Evolutionary conservation across 805 yeast genomes (phyloP), one percentile per base, ranked within the genome.

Genomic region (Candida sonorensis): DNA sequence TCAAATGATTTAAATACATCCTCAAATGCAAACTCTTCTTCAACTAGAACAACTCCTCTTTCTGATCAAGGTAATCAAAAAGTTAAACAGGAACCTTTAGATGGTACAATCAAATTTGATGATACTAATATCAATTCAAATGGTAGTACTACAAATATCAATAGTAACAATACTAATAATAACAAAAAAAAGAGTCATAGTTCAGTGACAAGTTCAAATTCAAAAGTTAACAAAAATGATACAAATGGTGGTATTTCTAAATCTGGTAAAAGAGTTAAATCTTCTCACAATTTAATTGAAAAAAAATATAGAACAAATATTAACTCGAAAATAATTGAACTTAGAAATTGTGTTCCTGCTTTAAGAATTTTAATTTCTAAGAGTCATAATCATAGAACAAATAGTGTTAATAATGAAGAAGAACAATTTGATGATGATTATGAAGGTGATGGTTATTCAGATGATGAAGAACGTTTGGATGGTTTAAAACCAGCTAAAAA

Each of bases 281-380:
- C 81, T 3, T 74, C 85, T 10, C 94, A 83, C 56, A 84, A 83
- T 50, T 71, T 82, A 67, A 81, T 83, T 45, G 94, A 84, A 50
- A 82, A 82, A 58, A 78, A 81, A 54, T 83, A 83, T 57, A 61
- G 94, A 50, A 79, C 86, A 10, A 83, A 83, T 48, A 81, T 83
- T 48, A 83, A 83, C 51, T 69, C 81, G 33, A 82, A 80, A 55
- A 82, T 83, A 30, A 51, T 74, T 27, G 81, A 78, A 24, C 67
- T 83, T 26, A 65, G 88, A 50, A 84, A 81, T 44, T 79, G 86
- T 19, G 94, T 84, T 18, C 95, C 95, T 2, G 62, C 92, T 3
- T 64, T 85, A 33, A 66, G 84, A 33, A 67, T 72, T 19, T 29
- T 60, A 15, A 53, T 58, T 11, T 53, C 64, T 4, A 55, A 31